A percentile compares a stretch with the other conserved stretches of the same genome.
phyloP scores from a whole-genome alignment of 495 filamentous ascomycete species.

The Penicillium turbatum region DNA sequence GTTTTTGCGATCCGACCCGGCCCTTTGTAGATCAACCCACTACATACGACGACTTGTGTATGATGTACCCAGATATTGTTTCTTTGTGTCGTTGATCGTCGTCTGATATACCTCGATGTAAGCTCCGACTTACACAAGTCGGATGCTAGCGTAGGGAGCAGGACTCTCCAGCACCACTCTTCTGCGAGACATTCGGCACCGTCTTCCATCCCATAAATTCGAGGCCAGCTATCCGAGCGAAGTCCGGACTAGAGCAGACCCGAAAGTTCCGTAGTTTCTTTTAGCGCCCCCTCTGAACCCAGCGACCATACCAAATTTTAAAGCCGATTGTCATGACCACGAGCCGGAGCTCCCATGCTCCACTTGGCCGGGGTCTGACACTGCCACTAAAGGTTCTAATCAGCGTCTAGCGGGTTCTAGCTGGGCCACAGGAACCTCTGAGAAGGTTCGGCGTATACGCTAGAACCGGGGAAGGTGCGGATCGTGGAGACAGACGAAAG shows the following conservation, averaged over 20 bases:
- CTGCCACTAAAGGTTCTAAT: slow-evolving; percentile 19
- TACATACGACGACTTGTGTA: background rate
- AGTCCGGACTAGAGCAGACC: background rate
- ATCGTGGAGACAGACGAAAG: slow-evolving; percentile 23
- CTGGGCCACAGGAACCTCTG: slow-evolving; percentile 5
- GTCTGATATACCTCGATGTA: too few relatives aligned
- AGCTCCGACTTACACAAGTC: too few relatives aligned
- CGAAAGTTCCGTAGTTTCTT: slow-evolving; percentile 1
- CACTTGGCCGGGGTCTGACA: slow-evolving; percentile 15
- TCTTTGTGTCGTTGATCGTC: too few relatives aligned
- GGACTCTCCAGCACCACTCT: too few relatives aligned
- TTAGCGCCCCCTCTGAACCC: background rate
- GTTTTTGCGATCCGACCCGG: background rate
- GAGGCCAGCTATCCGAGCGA: background rate
- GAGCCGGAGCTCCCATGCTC: slow-evolving; percentile 1
- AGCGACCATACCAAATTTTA: background rate
- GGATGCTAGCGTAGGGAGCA: background rate
- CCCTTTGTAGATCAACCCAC: background rate
- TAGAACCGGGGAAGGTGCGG: slow-evolving; percentile 26
- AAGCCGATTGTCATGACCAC: background rate
- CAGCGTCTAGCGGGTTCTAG: slow-evolving; percentile 28
- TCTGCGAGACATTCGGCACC: background rate
- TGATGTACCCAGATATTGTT: too few relatives aligned
- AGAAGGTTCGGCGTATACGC: slow-evolving; percentile 15
- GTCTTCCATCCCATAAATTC: background rate